Conservation (phyloP, 2,329 filamentous ascomycete species). For the Fusarium mangiferae region DNA sequence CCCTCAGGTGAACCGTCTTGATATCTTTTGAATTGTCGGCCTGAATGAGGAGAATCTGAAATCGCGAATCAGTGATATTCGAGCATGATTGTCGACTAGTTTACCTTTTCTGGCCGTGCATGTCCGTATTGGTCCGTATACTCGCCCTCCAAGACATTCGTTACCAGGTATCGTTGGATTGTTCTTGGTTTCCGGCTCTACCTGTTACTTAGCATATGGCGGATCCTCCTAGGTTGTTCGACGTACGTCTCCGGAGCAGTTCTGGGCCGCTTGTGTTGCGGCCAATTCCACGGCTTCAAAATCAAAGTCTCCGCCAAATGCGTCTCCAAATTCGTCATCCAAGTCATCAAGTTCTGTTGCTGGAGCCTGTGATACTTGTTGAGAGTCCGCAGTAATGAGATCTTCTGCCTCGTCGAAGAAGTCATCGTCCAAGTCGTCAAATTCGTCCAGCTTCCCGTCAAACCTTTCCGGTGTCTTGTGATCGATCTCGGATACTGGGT, state of each 20-base stretch:
- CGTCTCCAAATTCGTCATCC: slow-evolving; percentile 52
- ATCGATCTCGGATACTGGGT: slow-evolving; percentile 65
- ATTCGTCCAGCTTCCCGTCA: slow-evolving; percentile 68
- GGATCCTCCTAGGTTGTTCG: slow-evolving; percentile 38
- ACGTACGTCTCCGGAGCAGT: slow-evolving; percentile 53
- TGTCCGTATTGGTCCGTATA: slow-evolving; percentile 73
- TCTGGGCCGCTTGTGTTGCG: slow-evolving; percentile 72
- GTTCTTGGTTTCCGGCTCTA: slow-evolving; percentile 76
- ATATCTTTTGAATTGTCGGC: slow-evolving; percentile 75
- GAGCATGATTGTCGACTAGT: slow-evolving; percentile 12
- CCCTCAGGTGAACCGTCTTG: slow-evolving; percentile 79
- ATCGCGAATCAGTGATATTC: slow-evolving; percentile 26
- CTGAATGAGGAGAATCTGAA: slow-evolving; percentile 81
- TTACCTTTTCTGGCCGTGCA: slow-evolving; percentile 76
- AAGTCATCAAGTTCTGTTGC: slow-evolving; percentile 5
- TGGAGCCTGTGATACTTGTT: slow-evolving; percentile 27
- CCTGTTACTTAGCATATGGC: slow-evolving; percentile 69
- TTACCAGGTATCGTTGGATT: slow-evolving; percentile 89
- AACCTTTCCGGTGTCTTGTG: slow-evolving; percentile 66
- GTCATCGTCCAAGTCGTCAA: slow-evolving; percentile 74
- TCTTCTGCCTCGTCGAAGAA: slow-evolving; percentile 60
- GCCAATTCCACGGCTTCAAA: slow-evolving; percentile 80
- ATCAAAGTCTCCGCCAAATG: slow-evolving; percentile 77
- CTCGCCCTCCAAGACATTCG: slow-evolving; percentile 74
- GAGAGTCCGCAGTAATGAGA: slow-evolving; percentile 38